Evolutionary conservation across 192 early-diverging fungal genomes (phyloP), one percentile per base, ranked within the genome.

Genomic region (Coemansia sp.): DNA sequence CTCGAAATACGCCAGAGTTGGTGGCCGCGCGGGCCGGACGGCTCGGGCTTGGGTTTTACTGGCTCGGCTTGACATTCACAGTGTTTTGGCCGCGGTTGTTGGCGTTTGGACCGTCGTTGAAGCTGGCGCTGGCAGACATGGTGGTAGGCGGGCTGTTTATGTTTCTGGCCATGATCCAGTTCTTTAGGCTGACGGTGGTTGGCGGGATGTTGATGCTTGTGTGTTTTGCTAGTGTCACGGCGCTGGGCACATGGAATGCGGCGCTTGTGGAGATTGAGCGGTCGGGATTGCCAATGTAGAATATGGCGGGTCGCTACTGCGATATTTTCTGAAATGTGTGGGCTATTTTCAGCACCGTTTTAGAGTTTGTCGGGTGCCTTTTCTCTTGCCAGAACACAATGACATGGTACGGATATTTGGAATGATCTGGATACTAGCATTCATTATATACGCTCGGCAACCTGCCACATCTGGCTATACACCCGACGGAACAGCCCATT

Each of bases 1-100:
- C 65, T 3, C 64, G 54, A 7, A 56, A 67, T 20, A 73, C 66
- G 35, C 56, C 56, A 9, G 76, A 69, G 54, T n/a, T 56, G 19
- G 59, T 65, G 1, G 77, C 68, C 22, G 68, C 57, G 38, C 66
- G 53, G n/a, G 71, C 71, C 2, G 77, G 77, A 3, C 68, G 68
- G 39, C 50, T 66, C 53, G 77, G 77, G 27, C 57, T 80, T 12
- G 77, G 71, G 9, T 74, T 71, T 54, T 80, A 71, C 58, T 80
- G 77, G 77, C 59, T 80, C 43, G 61, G 54, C 5, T 50, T 80
- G 29, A 80, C 77, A 22, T 74, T 80, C 24, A 32, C 69, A n/a
- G 60, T 65, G 16, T 62, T 80, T 54, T 80, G 77, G 77, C 77
- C 77, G 9, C 32, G 58, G 51, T 32, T 74, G 18, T 18, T 80